Evolutionary conservation across 108 stramenopile genomes (phyloP).

Genomic region (Discostella stelligeroides): DNA sequence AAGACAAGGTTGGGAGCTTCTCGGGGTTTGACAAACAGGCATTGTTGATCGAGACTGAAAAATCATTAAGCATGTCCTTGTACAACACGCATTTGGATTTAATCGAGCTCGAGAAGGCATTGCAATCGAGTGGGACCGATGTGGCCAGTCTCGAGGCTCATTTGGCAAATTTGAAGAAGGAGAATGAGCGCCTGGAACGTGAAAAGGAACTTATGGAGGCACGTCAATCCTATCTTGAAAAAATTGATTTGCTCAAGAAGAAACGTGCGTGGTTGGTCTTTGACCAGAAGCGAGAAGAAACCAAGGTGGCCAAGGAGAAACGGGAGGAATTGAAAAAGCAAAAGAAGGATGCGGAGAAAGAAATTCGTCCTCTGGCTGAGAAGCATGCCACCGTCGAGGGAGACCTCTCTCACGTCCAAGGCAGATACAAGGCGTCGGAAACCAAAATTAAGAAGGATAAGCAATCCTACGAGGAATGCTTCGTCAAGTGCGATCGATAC

Average conservation of each 20-base stretch:
- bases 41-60: constrained; percentile 87
- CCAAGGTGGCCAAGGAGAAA: constrained; percentile 52
- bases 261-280: constrained; percentile 74
- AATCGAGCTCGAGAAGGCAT: constrained; percentile 69
- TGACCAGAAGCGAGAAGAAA: constrained; percentile 48
- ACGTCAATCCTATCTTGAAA: constrained; percentile 51
- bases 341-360: constrained; percentile 41
- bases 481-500: constrained; percentile 54
- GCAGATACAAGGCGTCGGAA: constrained; percentile 37
- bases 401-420: constrained; percentile 26
- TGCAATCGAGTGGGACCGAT: constrained; percentile 44
- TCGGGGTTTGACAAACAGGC: constrained; percentile 77
- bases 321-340: constrained; percentile 51
- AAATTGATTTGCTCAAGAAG: constrained; percentile 63
- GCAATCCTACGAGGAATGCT: constrained; percentile 53
- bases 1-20: constrained; percentile 93
- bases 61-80: constrained; percentile 64
- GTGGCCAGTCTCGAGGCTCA: constrained; percentile 52
- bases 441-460: constrained; percentile 44
- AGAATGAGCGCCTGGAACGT: constrained; percentile 63
- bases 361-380: constrained; percentile 57
- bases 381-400: constrained; percentile 32
- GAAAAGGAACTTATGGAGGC: constrained; percentile 75
- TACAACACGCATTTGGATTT: constrained; percentile 76
- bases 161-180: constrained; percentile 54